Base-by-base conservation (phyloP, 2,329 filamentous ascomycete genomes). In the Colletotrichum sp. region DNA sequence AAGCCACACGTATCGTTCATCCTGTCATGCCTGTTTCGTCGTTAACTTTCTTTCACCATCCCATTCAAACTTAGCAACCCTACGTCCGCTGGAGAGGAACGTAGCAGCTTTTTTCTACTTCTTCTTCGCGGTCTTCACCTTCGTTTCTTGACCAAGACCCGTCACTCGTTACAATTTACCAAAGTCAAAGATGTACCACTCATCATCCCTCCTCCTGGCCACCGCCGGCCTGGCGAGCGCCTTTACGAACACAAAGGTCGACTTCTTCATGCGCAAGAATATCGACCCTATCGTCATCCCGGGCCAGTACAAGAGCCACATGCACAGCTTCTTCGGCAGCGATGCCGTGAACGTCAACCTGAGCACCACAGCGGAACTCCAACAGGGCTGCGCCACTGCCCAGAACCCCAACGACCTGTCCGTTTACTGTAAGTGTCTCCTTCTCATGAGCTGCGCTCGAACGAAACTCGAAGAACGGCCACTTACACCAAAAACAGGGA, bases 361-460 rank as follows among this genome's bases (percentile, higher is more conserved):
- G n/a, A 81, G 77, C 24, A 80, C 81, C 8, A 10, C 71, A 72
- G 75, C 82, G 87, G 21, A 83, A 26, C 65, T 62, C 57, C 85
- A 86, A 63, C 76, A 79, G 10, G 86, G 86, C 6, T 88, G 86
- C 79, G 83, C 86, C 6, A 85, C 83, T 10, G 85, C 82, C 3
- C 80, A 87, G 70, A 88, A 88, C 79, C 83, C 86, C 12, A 88
- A 88, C 76, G 86, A 88, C 67, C 78, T 87, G 4, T 86, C 84
- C 1, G 79, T 84, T 9, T 88, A 88, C 81, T 88, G 86, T 82
- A 77, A 67, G 82, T 69, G 18, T 5, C 26, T 30, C 28, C 28
- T 30, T 30, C 28, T 30, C 28, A 30, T 30, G 28, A 30, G 28
- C 28, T 30, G 28, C 28, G 28, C 28, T 30, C 28, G 28, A 30